Conservation (phyloP, 2,329 filamentous ascomycete genomes). For the Paecilomyces formosus region DNA sequence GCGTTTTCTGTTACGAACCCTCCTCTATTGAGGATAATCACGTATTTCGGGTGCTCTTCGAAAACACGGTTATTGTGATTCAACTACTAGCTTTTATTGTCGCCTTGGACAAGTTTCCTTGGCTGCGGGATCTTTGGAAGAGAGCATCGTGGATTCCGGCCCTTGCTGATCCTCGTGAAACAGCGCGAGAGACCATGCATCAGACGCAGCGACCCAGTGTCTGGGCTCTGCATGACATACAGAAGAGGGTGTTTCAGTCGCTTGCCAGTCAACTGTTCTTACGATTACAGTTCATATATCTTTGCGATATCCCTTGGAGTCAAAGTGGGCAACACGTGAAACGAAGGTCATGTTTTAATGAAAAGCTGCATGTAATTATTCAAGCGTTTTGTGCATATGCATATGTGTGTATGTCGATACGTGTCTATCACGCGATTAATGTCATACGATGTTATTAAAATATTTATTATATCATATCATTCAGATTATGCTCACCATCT, state of each 20-base stretch:
- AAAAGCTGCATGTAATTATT: background rate
- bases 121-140: background rate
- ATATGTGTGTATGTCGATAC: background rate
- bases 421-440: background rate
- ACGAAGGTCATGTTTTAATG: slow-evolving; percentile 10
- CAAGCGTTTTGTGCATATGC: background rate
- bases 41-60: background rate
- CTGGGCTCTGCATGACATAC: background rate
- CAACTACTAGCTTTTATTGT: background rate
- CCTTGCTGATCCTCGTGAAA: no score
- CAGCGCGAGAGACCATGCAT: background rate
- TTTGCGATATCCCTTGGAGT: background rate
- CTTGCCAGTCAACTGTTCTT: background rate
- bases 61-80: background rate
- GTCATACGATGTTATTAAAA: background rate
- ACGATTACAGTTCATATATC: background rate
- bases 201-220: background rate
- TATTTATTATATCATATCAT: no score
- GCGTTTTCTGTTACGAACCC: background rate
- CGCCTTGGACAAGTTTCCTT: background rate
- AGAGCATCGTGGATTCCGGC: background rate
- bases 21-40: background rate
- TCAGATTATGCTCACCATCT: background rate
- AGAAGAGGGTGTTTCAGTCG: background rate
- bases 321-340: slow-evolving; percentile 12